These are phyloP conservation scores for Iris pallida DNA, from an alignment of 116 monocot species.

Conservation along the genomic window DNA sequence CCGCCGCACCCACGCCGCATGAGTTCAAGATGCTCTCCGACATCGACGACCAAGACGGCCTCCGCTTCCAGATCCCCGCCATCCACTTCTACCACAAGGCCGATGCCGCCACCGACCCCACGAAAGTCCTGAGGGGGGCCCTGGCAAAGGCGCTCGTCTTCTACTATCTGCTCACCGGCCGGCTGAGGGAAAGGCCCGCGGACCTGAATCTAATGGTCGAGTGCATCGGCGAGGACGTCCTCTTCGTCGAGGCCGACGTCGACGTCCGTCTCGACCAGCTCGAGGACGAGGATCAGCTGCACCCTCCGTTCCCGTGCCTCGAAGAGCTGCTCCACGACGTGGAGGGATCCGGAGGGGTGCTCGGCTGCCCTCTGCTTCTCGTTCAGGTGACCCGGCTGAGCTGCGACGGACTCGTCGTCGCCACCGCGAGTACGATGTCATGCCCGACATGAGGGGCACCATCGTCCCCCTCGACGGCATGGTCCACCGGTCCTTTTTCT, in stretches of 20 bases:
- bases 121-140: constrained; percentile 6
- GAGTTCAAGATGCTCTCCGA: constrained; percentile 19
- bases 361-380: no score
- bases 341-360: no score
- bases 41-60: constrained; percentile 29
- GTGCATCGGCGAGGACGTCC: constrained; percentile 25
- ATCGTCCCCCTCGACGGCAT: constrained; percentile 39
- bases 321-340: no score
- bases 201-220: constrained; percentile 16
- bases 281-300: not conserved
- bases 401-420: constrained; percentile 42
- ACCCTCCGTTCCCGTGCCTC: no score
- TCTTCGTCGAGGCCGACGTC: constrained; percentile 22
- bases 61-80: constrained; percentile 18
- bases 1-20: constrained; percentile 17
- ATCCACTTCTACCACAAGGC: constrained; percentile 25
- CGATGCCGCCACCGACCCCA: no score
- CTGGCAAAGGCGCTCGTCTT: constrained; percentile 9
- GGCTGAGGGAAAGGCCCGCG: no score
- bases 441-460: constrained; percentile 39
- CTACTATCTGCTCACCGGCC: constrained; percentile 19
- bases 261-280: constrained; percentile 7
- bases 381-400: constrained; percentile 37
- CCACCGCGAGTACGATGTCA: constrained; percentile 43
- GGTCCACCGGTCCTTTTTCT: no score